Evolutionary conservation across 2,329 filamentous ascomycete genomes (phyloP).

Genomic region (Raffaelea albimanens): DNA sequence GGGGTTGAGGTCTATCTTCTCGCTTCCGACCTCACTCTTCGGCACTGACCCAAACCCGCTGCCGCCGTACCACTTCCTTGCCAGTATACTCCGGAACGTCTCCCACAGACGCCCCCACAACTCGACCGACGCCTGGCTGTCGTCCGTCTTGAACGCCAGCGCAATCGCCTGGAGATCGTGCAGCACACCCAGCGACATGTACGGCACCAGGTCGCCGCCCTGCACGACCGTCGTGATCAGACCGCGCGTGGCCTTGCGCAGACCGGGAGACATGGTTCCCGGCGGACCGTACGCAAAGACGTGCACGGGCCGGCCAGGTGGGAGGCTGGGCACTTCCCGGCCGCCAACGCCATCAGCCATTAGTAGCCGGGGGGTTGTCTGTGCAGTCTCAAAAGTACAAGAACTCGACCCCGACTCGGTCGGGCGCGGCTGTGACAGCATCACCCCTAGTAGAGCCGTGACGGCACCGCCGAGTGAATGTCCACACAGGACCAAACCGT

Average conservation of each 20-base stretch:
- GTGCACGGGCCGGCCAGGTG: conserved; percentile 61
- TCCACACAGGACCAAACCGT: conserved; percentile 60
- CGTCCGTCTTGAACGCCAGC: conserved; percentile 63
- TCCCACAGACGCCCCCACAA: conserved; percentile 56
- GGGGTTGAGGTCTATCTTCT: too few relatives aligned
- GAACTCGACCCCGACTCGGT: background rate
- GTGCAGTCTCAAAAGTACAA: conserved; percentile 52
- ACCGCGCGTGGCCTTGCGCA: conserved; percentile 61
- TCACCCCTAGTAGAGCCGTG: conserved; percentile 59
- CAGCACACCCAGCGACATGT: conserved; percentile 61
- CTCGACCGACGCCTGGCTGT: conserved; percentile 56
- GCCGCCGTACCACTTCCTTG: conserved; percentile 48
- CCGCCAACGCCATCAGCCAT: conserved; percentile 12
- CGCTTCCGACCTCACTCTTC: too few relatives aligned
- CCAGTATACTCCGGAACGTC: conserved; percentile 30
- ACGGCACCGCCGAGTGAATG: conserved; percentile 63
- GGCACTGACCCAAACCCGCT: background rate
- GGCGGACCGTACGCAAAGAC: conserved; percentile 73
- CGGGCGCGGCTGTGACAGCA: conserved; percentile 51
- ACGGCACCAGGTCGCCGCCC: conserved; percentile 64
- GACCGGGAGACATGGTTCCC: conserved; percentile 59
- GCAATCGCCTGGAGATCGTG: conserved; percentile 68
- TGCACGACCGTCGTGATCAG: conserved; percentile 68
- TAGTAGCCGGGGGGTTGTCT: conserved; percentile 32
- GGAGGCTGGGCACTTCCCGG: conserved; percentile 33